Evolutionary conservation across 1,139 yeast genomes (phyloP), one percentile per base, ranked within the genome.

Genomic region (Citeromyces hawaiiensis): DNA sequence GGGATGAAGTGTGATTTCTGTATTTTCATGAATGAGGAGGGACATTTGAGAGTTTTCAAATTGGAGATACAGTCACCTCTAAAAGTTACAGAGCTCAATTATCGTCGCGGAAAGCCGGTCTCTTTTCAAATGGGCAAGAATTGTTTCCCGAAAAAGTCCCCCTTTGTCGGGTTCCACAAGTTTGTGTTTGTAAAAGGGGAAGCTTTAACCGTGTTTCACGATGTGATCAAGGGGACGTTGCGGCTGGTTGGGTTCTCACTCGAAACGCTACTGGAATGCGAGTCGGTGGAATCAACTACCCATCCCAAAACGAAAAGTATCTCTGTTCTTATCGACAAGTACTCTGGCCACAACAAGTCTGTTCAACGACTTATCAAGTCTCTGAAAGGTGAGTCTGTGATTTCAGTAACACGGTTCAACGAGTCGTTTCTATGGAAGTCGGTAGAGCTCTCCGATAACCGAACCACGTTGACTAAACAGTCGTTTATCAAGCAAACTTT

Each of bases 331-430:
- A 59, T 63, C 32, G 67, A 73, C 48, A 79, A 81, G 49, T 72
- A 79, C 42, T 87, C 93, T 4, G 97, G 97, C 1, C 96, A 86
- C 51, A 70, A 76, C 40, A 87, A 86, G 53, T 82, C 96, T 0
- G 77, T 88, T 16, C 73, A 75, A 47, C 69, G 67, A 40, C 56
- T 88, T 1, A 61, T 73, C 14, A 73, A 87, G 49, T 80, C 94
- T 1, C 58, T 70, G 4, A 73, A 74, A 49, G 86, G 86, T 19
- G 62, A 65, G 21, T 67, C 79, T 0, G 53, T 76, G 42, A 53
- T 77, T n/a, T 69, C 82, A 1, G 49, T 62, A 3, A 66, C 74
- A 3, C 54, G 77, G 44, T 72, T 70, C 44, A 61, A 64, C 38
- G 79, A 79, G 46, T 79, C 77, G 51, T 75, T 75, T 47, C 59